These are phyloP conservation scores for Corylus heterophylla DNA, from an alignment of 306 rosid genomes.

Conservation along the genomic window DNA sequence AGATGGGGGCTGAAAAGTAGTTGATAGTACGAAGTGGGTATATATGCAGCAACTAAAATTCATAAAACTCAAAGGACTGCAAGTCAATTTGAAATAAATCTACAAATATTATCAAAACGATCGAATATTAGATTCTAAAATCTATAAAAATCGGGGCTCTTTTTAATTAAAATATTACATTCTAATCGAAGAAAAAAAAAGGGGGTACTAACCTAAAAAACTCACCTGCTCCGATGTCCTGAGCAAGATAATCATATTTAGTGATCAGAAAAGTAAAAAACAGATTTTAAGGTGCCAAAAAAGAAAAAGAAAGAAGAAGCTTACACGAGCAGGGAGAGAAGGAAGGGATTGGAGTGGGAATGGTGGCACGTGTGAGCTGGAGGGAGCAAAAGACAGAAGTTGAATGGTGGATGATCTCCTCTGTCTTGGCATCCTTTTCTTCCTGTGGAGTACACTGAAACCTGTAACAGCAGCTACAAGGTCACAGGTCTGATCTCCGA, in stretches of 20 bases:
- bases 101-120: background rate
- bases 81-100: background rate
- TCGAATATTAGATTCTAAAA: background rate
- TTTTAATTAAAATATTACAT: background rate
- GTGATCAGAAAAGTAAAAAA: background rate
- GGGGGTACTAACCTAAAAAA: background rate
- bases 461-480: constrained; percentile 41
- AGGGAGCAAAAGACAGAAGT: constrained; percentile 31
- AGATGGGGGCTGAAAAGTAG: too few species aligned
- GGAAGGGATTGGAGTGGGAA: constrained; percentile 14
- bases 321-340: constrained; percentile 68
- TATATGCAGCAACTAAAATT: background rate
- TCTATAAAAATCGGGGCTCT: background rate
- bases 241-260: background rate
- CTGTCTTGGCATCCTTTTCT: constrained; percentile 72
- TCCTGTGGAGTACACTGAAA: constrained; percentile 53
- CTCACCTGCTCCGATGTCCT: background rate
- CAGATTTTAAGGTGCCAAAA: background rate
- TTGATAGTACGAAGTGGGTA: background rate
- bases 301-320: constrained; percentile 1
- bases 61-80: background rate
- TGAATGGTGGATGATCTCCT: constrained; percentile 52
- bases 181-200: background rate
- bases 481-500: constrained; percentile 28
- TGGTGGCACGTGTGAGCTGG: constrained; percentile 48